These are phyloP conservation scores for Metschnikowia amazonensis DNA, from an alignment of 805 yeast species.

Conservation along the genomic window DNA sequence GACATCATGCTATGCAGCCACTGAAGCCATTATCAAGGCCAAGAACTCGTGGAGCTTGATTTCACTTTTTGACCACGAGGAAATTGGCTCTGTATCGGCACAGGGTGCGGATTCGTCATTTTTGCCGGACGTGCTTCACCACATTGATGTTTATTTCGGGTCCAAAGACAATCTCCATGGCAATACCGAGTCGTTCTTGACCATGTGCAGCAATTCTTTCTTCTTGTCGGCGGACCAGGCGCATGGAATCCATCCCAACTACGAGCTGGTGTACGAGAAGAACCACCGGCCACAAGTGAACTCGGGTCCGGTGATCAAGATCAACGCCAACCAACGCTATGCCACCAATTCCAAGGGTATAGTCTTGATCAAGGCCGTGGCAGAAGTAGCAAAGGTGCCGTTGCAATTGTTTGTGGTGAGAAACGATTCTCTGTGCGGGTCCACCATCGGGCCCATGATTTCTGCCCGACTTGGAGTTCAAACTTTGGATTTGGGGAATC, in stretches of 20 bases:
- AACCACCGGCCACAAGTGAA: conserved; percentile 79
- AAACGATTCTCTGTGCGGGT: conserved; percentile 92
- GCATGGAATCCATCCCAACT: conserved; percentile 95
- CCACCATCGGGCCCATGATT: conserved; percentile 93
- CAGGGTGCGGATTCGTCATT: conserved; percentile 97
- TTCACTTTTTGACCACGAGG: conserved; percentile 93
- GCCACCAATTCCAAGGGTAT: conserved; percentile 92
- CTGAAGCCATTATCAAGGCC: conserved; percentile 63
- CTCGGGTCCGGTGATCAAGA: conserved; percentile 86
- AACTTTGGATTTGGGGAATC: conserved; percentile 86
- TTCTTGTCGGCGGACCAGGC: conserved; percentile 93
- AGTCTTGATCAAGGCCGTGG: conserved; percentile 69
- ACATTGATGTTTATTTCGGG: conserved; percentile 48
- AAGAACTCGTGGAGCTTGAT: conserved; percentile 53
- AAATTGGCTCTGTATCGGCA: conserved; percentile 87
- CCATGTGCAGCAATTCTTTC: conserved; percentile 49
- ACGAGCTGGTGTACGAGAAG: conserved; percentile 68
- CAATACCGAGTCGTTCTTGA: not conserved
- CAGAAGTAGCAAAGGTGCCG: conserved; percentile 67
- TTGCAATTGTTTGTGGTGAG: conserved; percentile 89
- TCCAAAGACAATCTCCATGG: no score
- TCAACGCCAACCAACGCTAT: conserved; percentile 93
- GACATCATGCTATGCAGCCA: conserved; percentile 80
- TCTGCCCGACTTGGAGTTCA: conserved; percentile 84
- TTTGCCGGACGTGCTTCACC: conserved; percentile 69